These are phyloP conservation scores for Coniochaeta sp. DNA, from an alignment of 2,329 filamentous ascomycete species.

Conservation along the genomic window DNA sequence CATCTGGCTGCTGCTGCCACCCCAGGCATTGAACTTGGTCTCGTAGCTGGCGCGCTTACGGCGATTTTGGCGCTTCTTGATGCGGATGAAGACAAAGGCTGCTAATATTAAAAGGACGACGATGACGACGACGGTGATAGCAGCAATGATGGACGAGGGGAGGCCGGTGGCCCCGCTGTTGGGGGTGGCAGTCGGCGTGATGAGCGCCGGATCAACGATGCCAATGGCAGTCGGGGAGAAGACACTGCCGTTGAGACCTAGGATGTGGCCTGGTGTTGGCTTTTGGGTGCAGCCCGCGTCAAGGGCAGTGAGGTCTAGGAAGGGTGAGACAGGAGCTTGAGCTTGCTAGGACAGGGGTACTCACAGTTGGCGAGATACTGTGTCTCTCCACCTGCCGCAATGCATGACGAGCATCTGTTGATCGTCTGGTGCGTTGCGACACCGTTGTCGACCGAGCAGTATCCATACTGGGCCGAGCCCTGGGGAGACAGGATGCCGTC, in stretches of 20 bases:
- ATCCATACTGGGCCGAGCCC: conserved; percentile 31
- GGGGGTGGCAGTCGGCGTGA: conserved; percentile 5
- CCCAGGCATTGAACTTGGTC: conserved; percentile 16
- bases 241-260: conserved; percentile 21
- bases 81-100: conserved; percentile 34
- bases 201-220: conserved; percentile 24
- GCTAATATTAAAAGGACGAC: conserved; percentile 27
- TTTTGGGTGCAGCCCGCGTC: conserved; percentile 42
- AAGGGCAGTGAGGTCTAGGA: conserved; percentile 40
- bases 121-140: conserved; percentile 31
- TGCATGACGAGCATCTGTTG: conserved; percentile 36
- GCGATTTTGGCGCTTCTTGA: conserved; percentile 35
- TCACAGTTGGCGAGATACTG: conserved; percentile 43
- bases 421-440: conserved; percentile 25
- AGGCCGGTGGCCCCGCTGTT: conserved; percentile 14
- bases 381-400: conserved; percentile 31
- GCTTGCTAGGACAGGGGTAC: conserved; percentile 8
- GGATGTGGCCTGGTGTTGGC: conserved; percentile 21
- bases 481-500: conserved; percentile 27
- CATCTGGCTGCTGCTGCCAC: conserved; percentile 17
- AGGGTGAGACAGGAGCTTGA: conserved; percentile 1
- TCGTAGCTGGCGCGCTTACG: conserved; percentile 18
- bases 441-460: conserved; percentile 34
- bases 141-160: conserved; percentile 32
- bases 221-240: conserved; percentile 18